These are phyloP conservation scores for Ceratobasidium papillatum DNA, from an alignment of 1,284 basidiomycete genomes.

Conservation along the genomic window DNA sequence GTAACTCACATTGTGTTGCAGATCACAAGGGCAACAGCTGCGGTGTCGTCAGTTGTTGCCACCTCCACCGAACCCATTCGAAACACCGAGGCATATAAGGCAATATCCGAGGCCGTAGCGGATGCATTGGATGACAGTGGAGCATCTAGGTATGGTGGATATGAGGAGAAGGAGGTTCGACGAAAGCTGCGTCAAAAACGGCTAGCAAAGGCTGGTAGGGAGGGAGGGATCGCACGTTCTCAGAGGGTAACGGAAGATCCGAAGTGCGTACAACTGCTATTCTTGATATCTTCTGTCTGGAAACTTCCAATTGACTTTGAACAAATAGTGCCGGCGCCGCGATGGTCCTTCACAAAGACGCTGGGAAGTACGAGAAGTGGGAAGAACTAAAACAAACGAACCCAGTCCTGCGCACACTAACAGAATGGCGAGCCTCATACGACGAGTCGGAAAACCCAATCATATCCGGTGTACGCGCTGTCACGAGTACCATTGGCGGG, in stretches of 20 bases:
- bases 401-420: slow-evolving; percentile 70
- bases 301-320: background rate
- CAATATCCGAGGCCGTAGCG: slow-evolving; percentile 85
- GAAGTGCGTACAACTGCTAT: slow-evolving; percentile 65
- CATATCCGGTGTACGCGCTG: slow-evolving; percentile 79
- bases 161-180: slow-evolving; percentile 90
- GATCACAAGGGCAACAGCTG: slow-evolving; percentile 81
- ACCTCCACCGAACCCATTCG: slow-evolving; percentile 92
- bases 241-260: slow-evolving; percentile 70
- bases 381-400: slow-evolving; percentile 77
- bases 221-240: slow-evolving; percentile 60
- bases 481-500: slow-evolving; percentile 85
- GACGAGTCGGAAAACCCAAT: slow-evolving; percentile 95
- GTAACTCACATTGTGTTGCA: slow-evolving; percentile 48
- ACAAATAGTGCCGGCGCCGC: slow-evolving; percentile 78
- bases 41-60: slow-evolving; percentile 80
- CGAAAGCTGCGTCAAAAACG: slow-evolving; percentile 77
- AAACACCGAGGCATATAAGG: slow-evolving; percentile 95
- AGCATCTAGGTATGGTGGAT: slow-evolving; percentile 90
- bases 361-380: slow-evolving; percentile 79
- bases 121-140: slow-evolving; percentile 96
- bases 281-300: background rate
- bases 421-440: slow-evolving; percentile 74
- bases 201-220: slow-evolving; percentile 82
- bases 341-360: slow-evolving; percentile 83